These are phyloP conservation scores for Juglanconis juglandina DNA, from an alignment of 2,329 filamentous ascomycete genomes.

Conservation along the genomic window DNA sequence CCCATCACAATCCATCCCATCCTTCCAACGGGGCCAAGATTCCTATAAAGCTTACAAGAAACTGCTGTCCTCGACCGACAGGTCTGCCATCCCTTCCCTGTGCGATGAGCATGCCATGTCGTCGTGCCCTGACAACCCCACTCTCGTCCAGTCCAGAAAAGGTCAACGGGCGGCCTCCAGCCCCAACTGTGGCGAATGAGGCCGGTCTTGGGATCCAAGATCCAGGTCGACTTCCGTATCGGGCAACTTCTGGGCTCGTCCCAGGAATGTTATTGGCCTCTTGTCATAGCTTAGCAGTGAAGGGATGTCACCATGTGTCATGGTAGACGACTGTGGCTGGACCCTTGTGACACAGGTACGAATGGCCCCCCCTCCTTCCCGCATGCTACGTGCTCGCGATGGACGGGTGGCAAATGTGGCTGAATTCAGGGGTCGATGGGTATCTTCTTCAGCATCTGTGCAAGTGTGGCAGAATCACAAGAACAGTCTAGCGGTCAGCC, in stretches of 20 bases:
- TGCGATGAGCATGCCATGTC: not conserved
- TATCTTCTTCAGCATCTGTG: not conserved
- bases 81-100: not conserved
- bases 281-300: not conserved
- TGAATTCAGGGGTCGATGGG: not conserved
- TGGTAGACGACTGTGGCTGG: not conserved
- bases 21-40: no score
- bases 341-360: not conserved
- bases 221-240: constrained; percentile 3
- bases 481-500: not conserved
- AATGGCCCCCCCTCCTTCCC: no score
- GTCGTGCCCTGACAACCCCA: not conserved
- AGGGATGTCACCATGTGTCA: not conserved
- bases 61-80: not conserved
- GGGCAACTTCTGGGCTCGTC: not conserved
- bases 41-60: no score
- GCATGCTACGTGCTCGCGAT: no score
- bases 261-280: not conserved
- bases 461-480: not conserved
- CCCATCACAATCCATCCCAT: no score
- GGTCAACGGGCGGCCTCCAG: constrained; percentile 14
- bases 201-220: not conserved
- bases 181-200: constrained; percentile 12
- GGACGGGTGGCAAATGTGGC: not conserved
- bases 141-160: not conserved